Conservation (phyloP, 805 yeast genomes). For the Jamesozyma lodderae region DNA sequence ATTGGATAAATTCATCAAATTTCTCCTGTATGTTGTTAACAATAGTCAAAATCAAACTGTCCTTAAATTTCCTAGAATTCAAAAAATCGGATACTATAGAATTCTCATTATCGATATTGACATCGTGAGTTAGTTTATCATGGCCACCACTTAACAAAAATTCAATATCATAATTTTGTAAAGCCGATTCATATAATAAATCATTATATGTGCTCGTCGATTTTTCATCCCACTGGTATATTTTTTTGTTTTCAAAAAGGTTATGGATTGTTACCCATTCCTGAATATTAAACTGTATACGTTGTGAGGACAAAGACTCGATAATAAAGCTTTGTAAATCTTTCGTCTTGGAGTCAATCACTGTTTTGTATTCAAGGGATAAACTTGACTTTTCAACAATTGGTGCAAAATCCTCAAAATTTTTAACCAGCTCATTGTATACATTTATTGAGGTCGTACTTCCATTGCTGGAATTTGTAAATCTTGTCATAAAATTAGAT, state of each 20-base stretch:
- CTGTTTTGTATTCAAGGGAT: slow-evolving; percentile 3
- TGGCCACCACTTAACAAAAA: slow-evolving; percentile 5
- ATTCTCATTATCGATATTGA: too few relatives aligned
- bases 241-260: slow-evolving; percentile 6
- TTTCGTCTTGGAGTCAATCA: slow-evolving; percentile 8
- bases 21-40: slow-evolving; percentile 2
- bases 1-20: slow-evolving; percentile 11
- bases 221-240: slow-evolving; percentile 12
- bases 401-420: slow-evolving; percentile 8
- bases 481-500: slow-evolving; percentile 14
- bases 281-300: slow-evolving; percentile 7
- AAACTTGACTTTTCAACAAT: neutral
- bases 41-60: neutral
- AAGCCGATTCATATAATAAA: slow-evolving; percentile 9
- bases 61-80: too few relatives aligned
- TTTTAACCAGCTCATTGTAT: slow-evolving; percentile 12
- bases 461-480: slow-evolving; percentile 10
- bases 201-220: slow-evolving; percentile 1
- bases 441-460: slow-evolving; percentile 6
- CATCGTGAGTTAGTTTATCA: neutral
- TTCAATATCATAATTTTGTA: slow-evolving; percentile 10
- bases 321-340: slow-evolving; percentile 10
- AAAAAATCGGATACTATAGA: too few relatives aligned
- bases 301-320: slow-evolving; percentile 7
- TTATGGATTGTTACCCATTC: slow-evolving; percentile 19